Evolutionary conservation across 345 rosid genomes (phyloP).

Genomic region (Camelina laxa): DNA sequence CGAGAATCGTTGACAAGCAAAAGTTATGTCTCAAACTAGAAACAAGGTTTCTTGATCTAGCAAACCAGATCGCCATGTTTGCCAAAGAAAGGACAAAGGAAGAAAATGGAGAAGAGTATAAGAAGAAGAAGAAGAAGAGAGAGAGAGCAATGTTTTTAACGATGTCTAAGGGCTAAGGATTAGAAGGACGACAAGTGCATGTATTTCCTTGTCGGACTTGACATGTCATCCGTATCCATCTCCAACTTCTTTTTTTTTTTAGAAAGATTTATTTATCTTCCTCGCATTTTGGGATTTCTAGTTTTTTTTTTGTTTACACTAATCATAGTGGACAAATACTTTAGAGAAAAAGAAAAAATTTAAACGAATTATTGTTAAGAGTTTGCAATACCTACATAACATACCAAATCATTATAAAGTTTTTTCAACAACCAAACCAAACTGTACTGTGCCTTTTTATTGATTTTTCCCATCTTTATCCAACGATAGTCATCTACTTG

Average conservation of each 20-base stretch:
- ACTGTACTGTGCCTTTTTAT: constrained; percentile 18
- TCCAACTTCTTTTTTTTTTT: background rate
- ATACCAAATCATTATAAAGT: constrained; percentile 24
- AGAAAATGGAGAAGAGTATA: constrained; percentile 4
- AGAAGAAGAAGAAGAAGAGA: constrained; percentile 4
- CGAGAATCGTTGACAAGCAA: constrained; percentile 24
- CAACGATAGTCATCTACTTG: constrained; percentile 37
- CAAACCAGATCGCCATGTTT: constrained; percentile 52
- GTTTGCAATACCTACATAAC: background rate
- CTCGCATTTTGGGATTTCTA: constrained; percentile 14
- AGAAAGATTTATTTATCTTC: constrained; percentile 5
- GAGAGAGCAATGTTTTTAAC: constrained; percentile 13
- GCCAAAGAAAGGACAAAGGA: background rate
- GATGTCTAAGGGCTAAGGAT: constrained; percentile 21
- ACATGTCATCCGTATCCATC: constrained; percentile 45
- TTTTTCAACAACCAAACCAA: constrained; percentile 35
- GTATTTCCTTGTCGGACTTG: constrained; percentile 40
- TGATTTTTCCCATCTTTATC: constrained; percentile 29
- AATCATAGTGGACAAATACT: constrained; percentile 17
- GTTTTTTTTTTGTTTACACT: background rate
- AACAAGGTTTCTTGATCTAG: constrained; percentile 49
- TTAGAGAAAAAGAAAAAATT: background rate
- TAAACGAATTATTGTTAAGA: background rate
- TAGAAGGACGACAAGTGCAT: constrained; percentile 42
- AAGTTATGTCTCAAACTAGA: constrained; percentile 40